A percentile compares a stretch with the other conserved stretches of the same genome.
phyloP scores from a whole-genome alignment of 768 basidiomycete species.

The Leccinum disarticulatum region DNA sequence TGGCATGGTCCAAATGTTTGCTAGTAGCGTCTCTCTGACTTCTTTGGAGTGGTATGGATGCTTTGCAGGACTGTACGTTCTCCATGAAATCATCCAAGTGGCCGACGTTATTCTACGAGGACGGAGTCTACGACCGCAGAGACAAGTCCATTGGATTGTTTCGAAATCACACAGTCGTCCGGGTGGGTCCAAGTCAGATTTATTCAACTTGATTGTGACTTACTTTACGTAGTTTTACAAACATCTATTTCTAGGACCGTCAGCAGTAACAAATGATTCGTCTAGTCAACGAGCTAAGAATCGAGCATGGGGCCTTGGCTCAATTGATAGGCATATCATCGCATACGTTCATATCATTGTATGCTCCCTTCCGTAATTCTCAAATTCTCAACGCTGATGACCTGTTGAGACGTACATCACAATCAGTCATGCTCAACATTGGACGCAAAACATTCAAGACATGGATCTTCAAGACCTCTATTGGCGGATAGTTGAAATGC shows the following conservation, averaged over 20 bases:
- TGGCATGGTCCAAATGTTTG: neutral
- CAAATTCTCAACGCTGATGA: neutral
- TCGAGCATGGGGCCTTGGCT: neutral
- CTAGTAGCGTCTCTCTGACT: neutral
- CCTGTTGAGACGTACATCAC: neutral
- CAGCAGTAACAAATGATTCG: neutral
- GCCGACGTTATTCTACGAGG: constrained; percentile 3
- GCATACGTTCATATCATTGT: constrained; percentile 6
- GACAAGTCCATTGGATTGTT: constrained; percentile 1
- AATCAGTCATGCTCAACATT: neutral
- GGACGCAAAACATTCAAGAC: neutral
- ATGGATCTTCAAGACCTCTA: constrained; percentile 6
- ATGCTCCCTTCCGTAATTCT: neutral
- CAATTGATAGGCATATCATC: neutral
- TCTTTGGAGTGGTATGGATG: neutral
- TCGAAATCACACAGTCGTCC: neutral
- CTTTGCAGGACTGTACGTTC: neutral
- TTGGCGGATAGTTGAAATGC: neutral
- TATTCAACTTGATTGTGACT: neutral
- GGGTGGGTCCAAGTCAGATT: neutral
- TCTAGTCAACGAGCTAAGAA: neutral
- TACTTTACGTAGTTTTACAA: neutral
- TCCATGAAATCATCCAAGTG: constrained; percentile 4
- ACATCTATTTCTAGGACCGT: constrained; percentile 1
- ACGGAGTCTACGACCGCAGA: neutral